Conservation (phyloP, 108 stramenopile genomes). For the Pseudonitzschia pungens region DNA sequence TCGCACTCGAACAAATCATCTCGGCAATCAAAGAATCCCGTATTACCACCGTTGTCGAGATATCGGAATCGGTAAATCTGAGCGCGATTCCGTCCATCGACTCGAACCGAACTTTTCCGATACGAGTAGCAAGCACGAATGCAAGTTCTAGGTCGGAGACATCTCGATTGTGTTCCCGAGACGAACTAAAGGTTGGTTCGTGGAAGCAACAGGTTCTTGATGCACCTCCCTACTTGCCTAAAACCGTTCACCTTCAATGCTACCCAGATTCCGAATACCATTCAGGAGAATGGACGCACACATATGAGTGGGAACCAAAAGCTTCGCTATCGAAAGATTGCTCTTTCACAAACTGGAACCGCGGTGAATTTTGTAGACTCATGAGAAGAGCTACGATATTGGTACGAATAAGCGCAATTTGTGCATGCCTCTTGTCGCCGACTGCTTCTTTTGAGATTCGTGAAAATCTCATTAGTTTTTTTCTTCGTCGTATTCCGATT, state of each 20-base stretch:
- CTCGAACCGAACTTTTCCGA: neutral
- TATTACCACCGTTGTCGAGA: neutral
- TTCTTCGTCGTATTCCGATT: neutral
- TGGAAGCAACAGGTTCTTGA: constrained; percentile 23
- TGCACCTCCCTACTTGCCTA: constrained; percentile 33
- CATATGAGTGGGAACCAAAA: constrained; percentile 31
- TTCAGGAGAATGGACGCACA: constrained; percentile 23
- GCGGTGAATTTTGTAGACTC: constrained; percentile 33
- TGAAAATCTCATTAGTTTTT: neutral
- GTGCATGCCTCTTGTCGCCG: neutral
- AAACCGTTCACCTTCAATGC: constrained; percentile 36
- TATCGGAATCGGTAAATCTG: neutral
- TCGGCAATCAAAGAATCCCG: neutral
- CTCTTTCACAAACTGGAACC: constrained; percentile 29
- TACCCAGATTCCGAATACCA: constrained; percentile 26
- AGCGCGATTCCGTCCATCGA: neutral
- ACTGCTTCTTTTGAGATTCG: neutral
- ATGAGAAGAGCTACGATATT: constrained; percentile 31
- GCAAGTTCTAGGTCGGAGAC: neutral
- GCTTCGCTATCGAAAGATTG: constrained; percentile 6
- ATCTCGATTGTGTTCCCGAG: constrained; percentile 20
- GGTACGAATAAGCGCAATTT: constrained; percentile 13
- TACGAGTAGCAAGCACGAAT: neutral
- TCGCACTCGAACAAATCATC: neutral
- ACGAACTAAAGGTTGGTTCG: constrained; percentile 29